Percentiles rank a stretch among this genome's conserved stretches.
These are phyloP conservation scores for Arabis alpina DNA, from an alignment of 345 rosid species.

Conservation along the genomic window DNA sequence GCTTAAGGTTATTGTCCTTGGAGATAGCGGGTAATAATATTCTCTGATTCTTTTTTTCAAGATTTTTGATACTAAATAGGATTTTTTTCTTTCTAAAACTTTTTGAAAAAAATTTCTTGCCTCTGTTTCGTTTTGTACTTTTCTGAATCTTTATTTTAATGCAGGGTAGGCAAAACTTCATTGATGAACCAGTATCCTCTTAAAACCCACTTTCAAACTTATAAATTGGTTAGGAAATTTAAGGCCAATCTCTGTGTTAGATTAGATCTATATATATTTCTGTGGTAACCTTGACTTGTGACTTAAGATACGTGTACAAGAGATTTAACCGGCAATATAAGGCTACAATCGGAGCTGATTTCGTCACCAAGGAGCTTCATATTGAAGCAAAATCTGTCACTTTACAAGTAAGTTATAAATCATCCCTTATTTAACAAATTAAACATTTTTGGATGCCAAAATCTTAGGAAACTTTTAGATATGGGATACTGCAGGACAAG, in stretches of 20 bases:
- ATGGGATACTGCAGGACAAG: conserved; percentile 99
- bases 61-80: neutral
- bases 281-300: conserved; percentile 36
- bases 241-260: neutral
- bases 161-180: conserved; percentile 94
- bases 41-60: neutral
- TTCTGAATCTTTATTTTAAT: conserved; percentile 22
- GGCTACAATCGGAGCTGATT: conserved; percentile 95
- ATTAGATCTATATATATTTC: conserved; percentile 3
- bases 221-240: neutral
- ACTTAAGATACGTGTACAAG: conserved; percentile 77
- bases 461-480: conserved; percentile 47
- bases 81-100: no score
- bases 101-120: neutral
- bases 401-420: conserved; percentile 59
- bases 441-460: neutral
- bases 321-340: conserved; percentile 76
- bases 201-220: neutral
- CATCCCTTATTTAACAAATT: conserved; percentile 11
- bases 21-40: conserved; percentile 75
- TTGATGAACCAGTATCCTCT: conserved; percentile 90
- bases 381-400: conserved; percentile 77
- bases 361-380: conserved; percentile 85
- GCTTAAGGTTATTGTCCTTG: conserved; percentile 87
- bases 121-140: neutral